Percentiles rank a stretch among this genome's conserved stretches.
Evolutionary conservation across 495 filamentous ascomycete genomes (phyloP).

Genomic region (Penicillium dipodomyicola): DNA sequence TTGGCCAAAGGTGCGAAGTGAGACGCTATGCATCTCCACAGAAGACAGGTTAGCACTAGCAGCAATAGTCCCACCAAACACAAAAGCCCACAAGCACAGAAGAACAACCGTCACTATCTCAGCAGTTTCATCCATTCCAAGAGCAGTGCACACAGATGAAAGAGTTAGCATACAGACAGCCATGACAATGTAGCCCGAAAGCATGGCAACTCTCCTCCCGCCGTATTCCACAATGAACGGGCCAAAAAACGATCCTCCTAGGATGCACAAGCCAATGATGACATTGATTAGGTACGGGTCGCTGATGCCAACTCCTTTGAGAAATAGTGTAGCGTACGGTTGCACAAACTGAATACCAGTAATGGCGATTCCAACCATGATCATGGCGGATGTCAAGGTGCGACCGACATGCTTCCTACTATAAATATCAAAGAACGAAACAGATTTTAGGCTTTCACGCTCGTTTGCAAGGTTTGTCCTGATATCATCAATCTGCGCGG

Average conservation of each 20-base stretch:
- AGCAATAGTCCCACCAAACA: constrained; percentile 31
- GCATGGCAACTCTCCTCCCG: constrained; percentile 26
- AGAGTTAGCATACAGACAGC: constrained; percentile 31
- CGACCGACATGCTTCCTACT: constrained; percentile 21
- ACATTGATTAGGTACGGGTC: constrained; percentile 33
- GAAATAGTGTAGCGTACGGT: constrained; percentile 29
- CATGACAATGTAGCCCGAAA: constrained; percentile 27
- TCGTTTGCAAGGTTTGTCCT: constrained; percentile 26
- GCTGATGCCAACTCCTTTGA: constrained; percentile 26
- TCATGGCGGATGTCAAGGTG: constrained; percentile 23
- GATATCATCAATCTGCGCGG: constrained; percentile 25
- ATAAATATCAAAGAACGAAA: constrained; percentile 27
- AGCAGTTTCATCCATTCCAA: constrained; percentile 10
- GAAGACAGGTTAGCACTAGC: constrained; percentile 21
- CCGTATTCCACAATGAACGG: constrained; percentile 30
- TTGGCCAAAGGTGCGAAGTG: constrained; percentile 34
- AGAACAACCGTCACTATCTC: constrained; percentile 27
- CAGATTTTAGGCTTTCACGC: constrained; percentile 5
- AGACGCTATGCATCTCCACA: constrained; percentile 33
- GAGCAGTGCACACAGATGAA: constrained; percentile 22
- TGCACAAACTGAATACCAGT: constrained; percentile 33
- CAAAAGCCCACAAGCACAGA: constrained; percentile 30
- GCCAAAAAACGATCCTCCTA: constrained; percentile 25
- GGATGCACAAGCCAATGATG: constrained; percentile 30
- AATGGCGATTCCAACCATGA: constrained; percentile 29